A percentile compares a stretch with the other conserved stretches of the same genome.
Evolutionary conservation across 768 basidiomycete genomes (phyloP).

Genomic region (Suillus occidentalis): DNA sequence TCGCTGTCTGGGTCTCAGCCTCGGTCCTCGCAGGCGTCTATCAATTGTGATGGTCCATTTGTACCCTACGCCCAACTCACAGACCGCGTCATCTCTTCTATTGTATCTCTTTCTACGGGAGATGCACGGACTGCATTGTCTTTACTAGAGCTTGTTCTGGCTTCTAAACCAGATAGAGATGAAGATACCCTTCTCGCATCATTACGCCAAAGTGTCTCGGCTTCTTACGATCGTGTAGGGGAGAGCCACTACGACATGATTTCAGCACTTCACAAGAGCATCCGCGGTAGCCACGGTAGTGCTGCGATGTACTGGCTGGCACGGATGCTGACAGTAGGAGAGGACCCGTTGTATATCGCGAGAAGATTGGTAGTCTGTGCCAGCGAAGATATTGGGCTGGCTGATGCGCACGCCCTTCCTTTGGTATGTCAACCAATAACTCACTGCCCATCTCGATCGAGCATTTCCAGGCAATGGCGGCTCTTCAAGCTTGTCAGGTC

Average conservation of each 20-base stretch:
- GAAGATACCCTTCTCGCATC: constrained; percentile 54
- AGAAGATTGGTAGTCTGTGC: constrained; percentile 77
- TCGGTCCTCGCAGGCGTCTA: constrained; percentile 21
- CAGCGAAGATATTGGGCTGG: constrained; percentile 84
- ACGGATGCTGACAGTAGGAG: constrained; percentile 77
- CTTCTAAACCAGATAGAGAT: constrained; percentile 37
- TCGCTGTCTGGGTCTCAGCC: constrained; percentile 10
- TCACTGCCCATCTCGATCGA: constrained; percentile 13
- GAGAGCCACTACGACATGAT: constrained; percentile 83
- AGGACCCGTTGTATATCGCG: constrained; percentile 78
- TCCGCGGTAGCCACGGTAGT: constrained; percentile 72
- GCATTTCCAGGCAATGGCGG: constrained; percentile 52
- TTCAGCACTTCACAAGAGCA: constrained; percentile 79
- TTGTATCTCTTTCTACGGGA: constrained; percentile 57
- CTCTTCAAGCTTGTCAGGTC: constrained; percentile 62
- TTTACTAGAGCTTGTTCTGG: constrained; percentile 68
- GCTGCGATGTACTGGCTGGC: constrained; percentile 91
- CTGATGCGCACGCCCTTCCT: constrained; percentile 74
- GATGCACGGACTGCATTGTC: constrained; percentile 81
- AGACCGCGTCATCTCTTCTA: constrained; percentile 43
- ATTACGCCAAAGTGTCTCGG: constrained; percentile 61
- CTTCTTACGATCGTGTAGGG: constrained; percentile 73
- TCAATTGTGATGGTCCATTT: constrained; percentile 19
- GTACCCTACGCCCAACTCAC: constrained; percentile 42
- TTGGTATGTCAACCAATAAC: constrained; percentile 43